phyloP scores from a whole-genome alignment of 345 rosid genomes.

The Syzygium aqueum region DNA sequence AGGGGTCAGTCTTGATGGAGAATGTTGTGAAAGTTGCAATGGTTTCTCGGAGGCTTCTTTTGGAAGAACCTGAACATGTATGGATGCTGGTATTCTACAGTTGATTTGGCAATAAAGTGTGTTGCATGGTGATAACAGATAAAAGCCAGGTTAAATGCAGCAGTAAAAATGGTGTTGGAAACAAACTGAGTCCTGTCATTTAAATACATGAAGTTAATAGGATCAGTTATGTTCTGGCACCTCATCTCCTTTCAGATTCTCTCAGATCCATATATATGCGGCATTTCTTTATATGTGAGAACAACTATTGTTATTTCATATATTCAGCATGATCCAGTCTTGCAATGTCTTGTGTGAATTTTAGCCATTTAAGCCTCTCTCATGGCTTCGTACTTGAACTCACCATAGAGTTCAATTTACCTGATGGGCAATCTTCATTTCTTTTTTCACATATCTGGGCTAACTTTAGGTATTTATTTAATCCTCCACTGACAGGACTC shows the following conservation, averaged over 20 bases:
- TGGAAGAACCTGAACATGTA: constrained; percentile 86
- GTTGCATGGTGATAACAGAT: not conserved
- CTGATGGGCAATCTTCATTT: not conserved
- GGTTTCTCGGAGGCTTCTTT: constrained; percentile 78
- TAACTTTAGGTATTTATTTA: not conserved
- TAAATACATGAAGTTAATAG: not conserved
- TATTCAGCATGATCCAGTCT: not conserved
- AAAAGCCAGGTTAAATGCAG: not conserved
- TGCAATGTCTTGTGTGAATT: not conserved
- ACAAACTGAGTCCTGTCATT: not conserved
- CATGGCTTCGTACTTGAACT: not conserved
- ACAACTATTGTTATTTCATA: not conserved
- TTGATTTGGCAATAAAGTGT: not conserved
- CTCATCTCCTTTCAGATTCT: not conserved
- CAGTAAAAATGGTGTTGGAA: not conserved
- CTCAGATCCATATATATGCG: not conserved
- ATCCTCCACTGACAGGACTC: not conserved
- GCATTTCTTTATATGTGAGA: not conserved
- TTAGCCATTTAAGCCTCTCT: not conserved
- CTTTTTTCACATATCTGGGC: not conserved
- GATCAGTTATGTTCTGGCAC: not conserved
- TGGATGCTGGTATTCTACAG: not conserved
- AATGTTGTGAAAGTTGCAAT: constrained; percentile 73
- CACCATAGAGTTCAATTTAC: not conserved
- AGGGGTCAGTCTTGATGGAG: constrained; percentile 69